phyloP scores from a whole-genome alignment of 768 basidiomycete species.

The Pleurotus tuber-regium region DNA sequence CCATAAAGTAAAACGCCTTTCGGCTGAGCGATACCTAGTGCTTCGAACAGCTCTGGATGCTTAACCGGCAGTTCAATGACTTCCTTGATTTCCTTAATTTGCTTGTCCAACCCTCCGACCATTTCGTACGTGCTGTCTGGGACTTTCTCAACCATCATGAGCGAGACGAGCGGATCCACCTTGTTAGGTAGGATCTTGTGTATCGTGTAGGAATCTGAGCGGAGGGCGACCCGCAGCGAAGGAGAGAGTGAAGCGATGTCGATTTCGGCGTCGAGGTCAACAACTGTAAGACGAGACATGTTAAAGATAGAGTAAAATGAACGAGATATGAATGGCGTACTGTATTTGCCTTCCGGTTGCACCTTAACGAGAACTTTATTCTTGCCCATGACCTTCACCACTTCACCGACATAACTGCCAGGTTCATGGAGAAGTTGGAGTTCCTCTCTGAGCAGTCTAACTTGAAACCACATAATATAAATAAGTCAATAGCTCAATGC shows the following conservation, averaged over 20 bases:
- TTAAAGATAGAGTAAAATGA: not conserved
- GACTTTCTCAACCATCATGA: conserved; percentile 99
- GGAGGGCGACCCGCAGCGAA: conserved; percentile 89
- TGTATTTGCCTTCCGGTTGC: conserved; percentile 98
- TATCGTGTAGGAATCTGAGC: conserved; percentile 94
- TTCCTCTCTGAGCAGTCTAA: conserved; percentile 88
- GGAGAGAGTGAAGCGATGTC: conserved; percentile 78
- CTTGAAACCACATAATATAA: conserved; percentile 34
- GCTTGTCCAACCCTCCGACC: conserved; percentile 98
- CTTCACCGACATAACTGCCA: conserved; percentile 96
- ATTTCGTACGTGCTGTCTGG: conserved; percentile 99
- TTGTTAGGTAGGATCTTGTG: conserved; percentile 98
- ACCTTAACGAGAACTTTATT: conserved; percentile 98
- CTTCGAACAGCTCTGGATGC: conserved; percentile 95
- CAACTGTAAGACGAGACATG: conserved; percentile 50
- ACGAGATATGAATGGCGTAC: conserved; percentile 49
- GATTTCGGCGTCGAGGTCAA: conserved; percentile 89
- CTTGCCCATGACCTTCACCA: conserved; percentile 99
- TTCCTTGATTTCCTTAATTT: conserved; percentile 97
- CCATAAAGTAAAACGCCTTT: conserved; percentile 96
- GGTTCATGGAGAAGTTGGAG: conserved; percentile 92
- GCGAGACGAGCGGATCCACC: conserved; percentile 94
- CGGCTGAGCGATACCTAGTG: conserved; percentile 94
- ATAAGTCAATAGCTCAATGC: not conserved
- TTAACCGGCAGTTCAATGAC: conserved; percentile 98